Percentiles rank a stretch among this genome's conserved stretches.
Conservation (phyloP, 192 early-diverging fungal genomes). For the Chytriomyces sp. region DNA sequence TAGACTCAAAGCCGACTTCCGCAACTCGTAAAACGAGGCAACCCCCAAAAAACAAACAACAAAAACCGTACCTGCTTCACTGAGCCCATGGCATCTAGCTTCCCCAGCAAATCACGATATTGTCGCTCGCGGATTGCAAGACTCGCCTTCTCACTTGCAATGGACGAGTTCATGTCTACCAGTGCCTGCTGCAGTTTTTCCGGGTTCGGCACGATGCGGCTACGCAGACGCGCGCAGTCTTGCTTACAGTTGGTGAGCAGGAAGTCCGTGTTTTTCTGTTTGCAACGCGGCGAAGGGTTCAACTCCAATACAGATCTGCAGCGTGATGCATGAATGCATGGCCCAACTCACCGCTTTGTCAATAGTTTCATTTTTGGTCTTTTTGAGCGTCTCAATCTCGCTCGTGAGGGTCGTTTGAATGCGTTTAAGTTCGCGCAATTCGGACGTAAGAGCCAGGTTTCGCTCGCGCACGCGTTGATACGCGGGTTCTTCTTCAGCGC, state of each 20-base stretch:
- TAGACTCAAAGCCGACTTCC: conserved; percentile 25
- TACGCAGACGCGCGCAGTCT: conserved; percentile 56
- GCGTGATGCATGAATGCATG: neutral
- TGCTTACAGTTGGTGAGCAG: conserved; percentile 53
- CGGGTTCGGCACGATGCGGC: conserved; percentile 73
- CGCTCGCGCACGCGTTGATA: conserved; percentile 49
- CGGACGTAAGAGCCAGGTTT: conserved; percentile 54
- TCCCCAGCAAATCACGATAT: conserved; percentile 53
- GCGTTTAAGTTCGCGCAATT: conserved; percentile 56
- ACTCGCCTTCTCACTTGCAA: conserved; percentile 48
- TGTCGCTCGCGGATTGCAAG: conserved; percentile 52
- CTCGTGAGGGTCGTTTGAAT: conserved; percentile 44
- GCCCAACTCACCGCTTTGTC: conserved; percentile 53
- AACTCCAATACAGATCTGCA: neutral
- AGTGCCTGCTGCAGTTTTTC: conserved; percentile 70
- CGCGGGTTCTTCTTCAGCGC: conserved; percentile 56
- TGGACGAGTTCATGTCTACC: conserved; percentile 56
- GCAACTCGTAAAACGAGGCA: no score
- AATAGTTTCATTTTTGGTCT: conserved; percentile 53
- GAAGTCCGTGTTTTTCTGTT: conserved; percentile 53
- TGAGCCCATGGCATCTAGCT: conserved; percentile 58
- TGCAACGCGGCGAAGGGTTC: neutral
- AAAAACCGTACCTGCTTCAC: conserved; percentile 44
- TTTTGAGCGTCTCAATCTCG: conserved; percentile 50
- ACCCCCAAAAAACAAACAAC: no score